Evolutionary conservation across 768 basidiomycete genomes (phyloP).

Genomic region (Hysterangium stoloniferum): DNA sequence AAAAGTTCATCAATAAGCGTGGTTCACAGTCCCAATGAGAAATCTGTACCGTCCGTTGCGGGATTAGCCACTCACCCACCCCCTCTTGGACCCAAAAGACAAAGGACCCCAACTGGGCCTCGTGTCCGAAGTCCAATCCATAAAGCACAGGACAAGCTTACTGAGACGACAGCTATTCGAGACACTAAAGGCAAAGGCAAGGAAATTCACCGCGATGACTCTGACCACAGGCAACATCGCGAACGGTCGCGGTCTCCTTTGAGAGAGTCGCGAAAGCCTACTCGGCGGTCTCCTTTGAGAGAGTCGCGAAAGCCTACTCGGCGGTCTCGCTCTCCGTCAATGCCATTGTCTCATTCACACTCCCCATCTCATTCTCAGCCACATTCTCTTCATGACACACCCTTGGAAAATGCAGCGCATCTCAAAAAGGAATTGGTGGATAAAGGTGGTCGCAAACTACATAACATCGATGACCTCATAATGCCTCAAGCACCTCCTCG

Average conservation of each 20-base stretch:
- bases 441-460: not conserved
- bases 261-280: not conserved
- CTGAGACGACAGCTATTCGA: not conserved
- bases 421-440: not conserved
- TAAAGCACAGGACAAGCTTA: not conserved
- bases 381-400: not conserved
- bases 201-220: not conserved
- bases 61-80: not conserved
- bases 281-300: not conserved
- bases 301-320: slow-evolving; percentile 1
- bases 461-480: slow-evolving; percentile 7
- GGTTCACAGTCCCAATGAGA: too few species aligned
- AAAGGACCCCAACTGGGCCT: slow-evolving; percentile 6
- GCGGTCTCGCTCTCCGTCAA: too few species aligned
- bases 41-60: not conserved
- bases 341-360: not conserved
- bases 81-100: not conserved
- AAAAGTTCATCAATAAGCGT: too few species aligned
- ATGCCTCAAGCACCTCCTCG: not conserved
- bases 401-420: not conserved
- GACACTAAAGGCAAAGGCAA: slow-evolving; percentile 6
- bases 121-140: not conserved
- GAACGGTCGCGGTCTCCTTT: not conserved
- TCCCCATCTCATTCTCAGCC: slow-evolving; percentile 6
- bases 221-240: not conserved